A percentile compares a stretch with the other conserved stretches of the same genome.
These are phyloP conservation scores for Cyclotella cryptica DNA, from an alignment of 108 stramenopile genomes.

Conservation along the genomic window DNA sequence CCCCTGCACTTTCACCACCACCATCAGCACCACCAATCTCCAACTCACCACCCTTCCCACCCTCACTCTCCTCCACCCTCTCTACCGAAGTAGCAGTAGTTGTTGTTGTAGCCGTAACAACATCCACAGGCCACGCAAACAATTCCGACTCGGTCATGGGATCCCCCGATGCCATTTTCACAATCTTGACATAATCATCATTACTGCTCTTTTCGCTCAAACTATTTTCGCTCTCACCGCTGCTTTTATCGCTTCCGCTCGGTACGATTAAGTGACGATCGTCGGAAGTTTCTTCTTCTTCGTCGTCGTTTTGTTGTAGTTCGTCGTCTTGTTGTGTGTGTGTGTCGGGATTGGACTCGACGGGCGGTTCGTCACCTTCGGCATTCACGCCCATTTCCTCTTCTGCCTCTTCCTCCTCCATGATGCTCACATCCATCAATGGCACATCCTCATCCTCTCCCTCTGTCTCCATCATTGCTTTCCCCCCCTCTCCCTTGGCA, in stretches of 20 bases:
- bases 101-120: not conserved
- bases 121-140: slow-evolving; percentile 18
- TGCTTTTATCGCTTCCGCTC: not conserved
- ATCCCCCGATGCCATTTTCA: slow-evolving; percentile 8
- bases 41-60: not conserved
- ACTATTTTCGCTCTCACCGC: not conserved
- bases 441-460: slow-evolving; percentile 6
- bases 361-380: no score
- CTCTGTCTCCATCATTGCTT: not conserved
- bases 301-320: not conserved
- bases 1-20: not conserved
- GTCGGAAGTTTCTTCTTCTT: not conserved
- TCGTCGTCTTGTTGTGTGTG: no score
- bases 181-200: slow-evolving; percentile 32
- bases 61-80: not conserved
- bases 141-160: slow-evolving; percentile 26
- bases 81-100: not conserved
- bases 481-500: no score
- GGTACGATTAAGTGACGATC: slow-evolving; percentile 7
- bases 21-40: not conserved
- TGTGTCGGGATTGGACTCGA: no score
- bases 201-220: slow-evolving; percentile 1
- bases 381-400: no score
- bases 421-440: not conserved
- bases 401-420: not conserved